Base-by-base conservation (phyloP, 1,284 basidiomycete genomes). In the Trametes sp. region DNA sequence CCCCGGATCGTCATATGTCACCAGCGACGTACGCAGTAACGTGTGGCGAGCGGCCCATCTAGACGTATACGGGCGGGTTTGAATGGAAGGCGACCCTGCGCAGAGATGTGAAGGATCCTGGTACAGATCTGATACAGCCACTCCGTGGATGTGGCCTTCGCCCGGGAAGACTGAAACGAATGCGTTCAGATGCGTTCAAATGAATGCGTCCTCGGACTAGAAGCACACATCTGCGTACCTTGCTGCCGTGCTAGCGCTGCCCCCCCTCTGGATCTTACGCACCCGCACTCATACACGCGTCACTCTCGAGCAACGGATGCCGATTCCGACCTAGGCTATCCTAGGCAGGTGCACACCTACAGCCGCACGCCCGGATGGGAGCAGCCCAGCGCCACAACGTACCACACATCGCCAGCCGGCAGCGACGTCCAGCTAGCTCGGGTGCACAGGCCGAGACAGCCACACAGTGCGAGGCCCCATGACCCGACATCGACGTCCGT, bases 401-500 rank as follows among this genome's bases (percentile, higher is more conserved):
- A 26, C 13, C 45, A 28, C 24, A 24, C 7, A 26, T 23, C n/a
- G 33, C 44, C 21, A 55, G 36, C 55, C n/a, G n/a, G n/a, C n/a
- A n/a, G n/a, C n/a, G n/a, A 24, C 11, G 11, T 11, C 10, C 29
- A 29, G 29, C 36, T 35, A 13, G 42, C 28, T 19, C 31, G 13
- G 10, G 23, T 10, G 21, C 14, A 11, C 26, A 19, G 59, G n/a
- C 11, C n/a, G n/a, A n/a, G n/a, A n/a, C n/a, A 13, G 24, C 26
- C 45, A 41, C 24, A 46, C 23, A 26, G 24, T 24, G 24, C 31
- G 31, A 33, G 31, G 48, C 49, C 60, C 54, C 60, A 54, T 61
- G 60, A 62, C 46, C 11, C 31, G 35, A 29, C 54, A 33, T 33
- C 31, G 35, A 29, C 54, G 26, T 33, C 49, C 54, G 60, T 44